A percentile compares a stretch with the other conserved stretches of the same genome.
Evolutionary conservation across 495 filamentous ascomycete species (phyloP).

Genomic region (Collariella sp.): DNA sequence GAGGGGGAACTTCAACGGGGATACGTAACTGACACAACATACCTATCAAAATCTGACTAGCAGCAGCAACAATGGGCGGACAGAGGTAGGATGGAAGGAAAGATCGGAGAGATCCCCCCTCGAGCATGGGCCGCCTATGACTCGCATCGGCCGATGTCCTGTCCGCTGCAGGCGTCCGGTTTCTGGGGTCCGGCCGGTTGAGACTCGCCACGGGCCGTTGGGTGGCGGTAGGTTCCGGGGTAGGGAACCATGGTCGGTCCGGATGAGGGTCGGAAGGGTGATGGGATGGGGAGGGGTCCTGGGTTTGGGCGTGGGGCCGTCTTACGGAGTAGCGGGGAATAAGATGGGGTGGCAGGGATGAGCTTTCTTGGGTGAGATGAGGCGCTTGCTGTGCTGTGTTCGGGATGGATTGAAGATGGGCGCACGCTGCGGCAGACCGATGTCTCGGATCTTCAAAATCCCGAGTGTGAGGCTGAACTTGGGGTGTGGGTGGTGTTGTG

Average conservation of each 20-base stretch:
- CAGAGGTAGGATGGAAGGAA: neutral
- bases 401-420: too few relatives aligned
- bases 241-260: neutral
- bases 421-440: too few relatives aligned
- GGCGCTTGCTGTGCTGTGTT: too few relatives aligned
- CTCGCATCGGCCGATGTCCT: neutral
- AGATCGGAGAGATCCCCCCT: neutral
- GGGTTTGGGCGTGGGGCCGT: neutral
- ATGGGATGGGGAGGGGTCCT: neutral
- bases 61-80: too few relatives aligned
- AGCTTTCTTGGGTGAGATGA: too few relatives aligned
- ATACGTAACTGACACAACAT: too few relatives aligned
- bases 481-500: too few relatives aligned
- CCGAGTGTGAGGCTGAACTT: too few relatives aligned
- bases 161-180: neutral
- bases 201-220: slow-evolving; percentile 3
- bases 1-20: neutral
- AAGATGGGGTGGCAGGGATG: too few relatives aligned
- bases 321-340: neutral
- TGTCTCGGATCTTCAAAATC: too few relatives aligned
- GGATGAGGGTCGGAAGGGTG: neutral
- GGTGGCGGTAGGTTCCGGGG: neutral
- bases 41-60: too few relatives aligned
- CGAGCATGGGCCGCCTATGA: neutral
- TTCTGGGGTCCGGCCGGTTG: neutral